Conservation (phyloP, 441 rosid genomes). For the Bocquillonia castaneifolia region DNA sequence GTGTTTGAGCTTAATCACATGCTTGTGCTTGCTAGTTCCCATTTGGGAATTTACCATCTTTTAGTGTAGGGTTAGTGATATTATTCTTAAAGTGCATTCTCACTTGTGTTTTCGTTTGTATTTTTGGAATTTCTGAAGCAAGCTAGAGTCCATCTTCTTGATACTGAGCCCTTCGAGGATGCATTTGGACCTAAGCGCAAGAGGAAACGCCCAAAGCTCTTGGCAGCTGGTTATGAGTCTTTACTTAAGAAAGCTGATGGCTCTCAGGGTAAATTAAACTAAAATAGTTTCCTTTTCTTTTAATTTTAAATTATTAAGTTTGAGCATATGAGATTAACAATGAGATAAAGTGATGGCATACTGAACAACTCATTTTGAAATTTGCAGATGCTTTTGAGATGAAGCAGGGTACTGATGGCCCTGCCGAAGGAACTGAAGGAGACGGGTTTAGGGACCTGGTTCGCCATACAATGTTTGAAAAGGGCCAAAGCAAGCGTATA, state of each 20-base stretch:
- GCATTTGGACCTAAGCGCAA: constrained; percentile 78
- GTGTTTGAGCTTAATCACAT: neutral
- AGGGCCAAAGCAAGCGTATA: constrained; percentile 95
- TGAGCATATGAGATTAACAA: neutral
- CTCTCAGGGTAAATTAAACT: constrained; percentile 57
- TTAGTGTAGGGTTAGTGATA: neutral
- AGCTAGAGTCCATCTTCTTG: constrained; percentile 85
- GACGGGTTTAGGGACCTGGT: constrained; percentile 88
- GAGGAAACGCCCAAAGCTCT: constrained; percentile 78
- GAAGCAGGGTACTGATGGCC: constrained; percentile 37
- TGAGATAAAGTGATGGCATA: neutral
- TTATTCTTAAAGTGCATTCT: constrained; percentile 1
- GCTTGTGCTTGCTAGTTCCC: neutral
- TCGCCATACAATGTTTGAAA: constrained; percentile 93
- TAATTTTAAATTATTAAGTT: neutral
- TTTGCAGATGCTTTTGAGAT: constrained; percentile 64
- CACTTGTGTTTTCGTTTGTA: constrained; percentile 8
- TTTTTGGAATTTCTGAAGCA: constrained; percentile 42
- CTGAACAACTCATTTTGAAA: constrained; percentile 11
- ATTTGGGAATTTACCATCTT: neutral
- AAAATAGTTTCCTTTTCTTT: neutral
- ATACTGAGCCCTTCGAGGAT: constrained; percentile 75
- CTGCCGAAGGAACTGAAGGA: constrained; percentile 51
- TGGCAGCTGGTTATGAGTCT: constrained; percentile 79
- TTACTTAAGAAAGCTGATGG: constrained; percentile 68